Percentiles rank a stretch among this genome's conserved stretches.
Evolutionary conservation across 2,329 filamentous ascomycete genomes (phyloP).

Genomic region (Aspergillus luchuensis): DNA sequence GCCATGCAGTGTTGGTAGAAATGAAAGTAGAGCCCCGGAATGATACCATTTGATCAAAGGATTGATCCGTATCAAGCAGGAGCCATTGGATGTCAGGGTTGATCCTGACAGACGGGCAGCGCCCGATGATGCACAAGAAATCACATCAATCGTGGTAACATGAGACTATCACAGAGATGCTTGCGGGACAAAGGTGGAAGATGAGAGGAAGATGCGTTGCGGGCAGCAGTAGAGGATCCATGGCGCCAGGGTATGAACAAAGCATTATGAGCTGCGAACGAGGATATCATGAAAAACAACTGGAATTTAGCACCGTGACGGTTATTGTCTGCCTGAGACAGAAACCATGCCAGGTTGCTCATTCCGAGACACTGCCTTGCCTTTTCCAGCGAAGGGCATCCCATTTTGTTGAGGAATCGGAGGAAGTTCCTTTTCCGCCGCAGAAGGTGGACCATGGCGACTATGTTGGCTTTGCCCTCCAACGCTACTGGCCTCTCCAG

Average conservation of each 20-base stretch:
- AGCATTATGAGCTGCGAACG: slow-evolving; percentile 20
- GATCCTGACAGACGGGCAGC: slow-evolving; percentile 16
- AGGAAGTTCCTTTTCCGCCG: slow-evolving; percentile 35
- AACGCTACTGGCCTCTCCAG: slow-evolving; percentile 72
- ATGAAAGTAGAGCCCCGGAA: slow-evolving; percentile 7
- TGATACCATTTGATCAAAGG: slow-evolving; percentile 9
- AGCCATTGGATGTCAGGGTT: slow-evolving; percentile 13
- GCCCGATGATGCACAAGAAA: slow-evolving; percentile 26
- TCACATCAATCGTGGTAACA: slow-evolving; percentile 38
- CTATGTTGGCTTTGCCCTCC: slow-evolving; percentile 61
- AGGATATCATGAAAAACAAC: slow-evolving; percentile 27
- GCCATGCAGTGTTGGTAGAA: slow-evolving; percentile 14
- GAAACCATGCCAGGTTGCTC: slow-evolving; percentile 8
- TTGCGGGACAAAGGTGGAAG: slow-evolving; percentile 15
- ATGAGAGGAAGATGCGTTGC: slow-evolving; percentile 22
- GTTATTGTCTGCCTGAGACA: slow-evolving; percentile 8
- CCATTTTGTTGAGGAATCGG: slow-evolving; percentile 25
- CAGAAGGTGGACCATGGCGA: slow-evolving; percentile 30
- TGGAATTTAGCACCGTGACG: slow-evolving; percentile 5
- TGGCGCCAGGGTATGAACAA: slow-evolving; percentile 20
- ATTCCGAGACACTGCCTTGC: slow-evolving; percentile 24
- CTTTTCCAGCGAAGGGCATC: slow-evolving; percentile 25
- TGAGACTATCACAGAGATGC: slow-evolving; percentile 28
- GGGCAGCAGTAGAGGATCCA: slow-evolving; percentile 16
- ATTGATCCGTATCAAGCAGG: slow-evolving; percentile 13